Evolutionary conservation across 768 basidiomycete species (phyloP).

Genomic region (Collybiopsis confluens): DNA sequence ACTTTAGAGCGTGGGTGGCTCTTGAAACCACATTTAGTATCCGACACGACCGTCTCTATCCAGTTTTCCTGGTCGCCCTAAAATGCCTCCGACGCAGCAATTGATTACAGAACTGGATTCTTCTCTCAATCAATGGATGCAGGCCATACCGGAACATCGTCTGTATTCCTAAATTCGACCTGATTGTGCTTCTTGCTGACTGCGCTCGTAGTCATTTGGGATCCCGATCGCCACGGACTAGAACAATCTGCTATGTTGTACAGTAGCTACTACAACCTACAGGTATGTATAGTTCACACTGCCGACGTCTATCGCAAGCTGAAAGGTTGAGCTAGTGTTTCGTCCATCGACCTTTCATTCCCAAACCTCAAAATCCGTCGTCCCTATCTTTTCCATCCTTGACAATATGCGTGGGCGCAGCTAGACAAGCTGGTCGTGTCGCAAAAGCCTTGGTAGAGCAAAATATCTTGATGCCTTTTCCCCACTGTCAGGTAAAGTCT

Average conservation of each 20-base stretch:
- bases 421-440: constrained; percentile 6
- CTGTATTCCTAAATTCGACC: constrained; percentile 1
- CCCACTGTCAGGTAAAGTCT: constrained; percentile 31
- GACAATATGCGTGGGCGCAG: constrained; percentile 12
- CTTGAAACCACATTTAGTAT: constrained; percentile 24
- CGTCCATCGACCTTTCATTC: constrained; percentile 11
- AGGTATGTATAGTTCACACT: neutral
- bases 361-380: constrained; percentile 8
- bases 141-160: constrained; percentile 41
- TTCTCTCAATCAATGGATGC: constrained; percentile 47
- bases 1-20: neutral
- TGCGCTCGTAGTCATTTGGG: constrained; percentile 9
- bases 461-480: constrained; percentile 22
- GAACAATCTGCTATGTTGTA: constrained; percentile 10
- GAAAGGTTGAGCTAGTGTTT: neutral
- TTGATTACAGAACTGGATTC: constrained; percentile 49
- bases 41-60: constrained; percentile 40
- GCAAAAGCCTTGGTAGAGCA: neutral
- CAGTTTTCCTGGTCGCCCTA: constrained; percentile 23
- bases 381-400: constrained; percentile 11
- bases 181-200: neutral
- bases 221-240: constrained; percentile 8
- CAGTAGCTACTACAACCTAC: constrained; percentile 8
- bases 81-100: constrained; percentile 32
- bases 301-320: neutral